A percentile compares a stretch with the other conserved stretches of the same genome.
Evolutionary conservation across 805 yeast genomes (phyloP).

Genomic region (Candida boleticola): DNA sequence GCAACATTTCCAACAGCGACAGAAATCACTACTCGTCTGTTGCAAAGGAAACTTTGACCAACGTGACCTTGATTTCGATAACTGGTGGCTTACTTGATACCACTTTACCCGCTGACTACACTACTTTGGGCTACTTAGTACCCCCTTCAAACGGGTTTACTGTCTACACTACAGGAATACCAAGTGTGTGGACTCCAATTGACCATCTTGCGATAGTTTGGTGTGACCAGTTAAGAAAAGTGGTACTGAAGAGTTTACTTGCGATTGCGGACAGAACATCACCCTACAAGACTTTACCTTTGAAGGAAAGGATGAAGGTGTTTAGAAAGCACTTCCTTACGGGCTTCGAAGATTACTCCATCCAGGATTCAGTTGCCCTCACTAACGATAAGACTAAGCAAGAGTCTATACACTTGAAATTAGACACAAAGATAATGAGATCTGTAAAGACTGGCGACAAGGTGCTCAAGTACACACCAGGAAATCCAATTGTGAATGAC

Average conservation of each 20-base stretch:
- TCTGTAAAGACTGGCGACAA: conserved; percentile 6
- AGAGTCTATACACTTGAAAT: conserved; percentile 14
- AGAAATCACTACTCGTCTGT: conserved; percentile 17
- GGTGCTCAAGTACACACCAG: neutral
- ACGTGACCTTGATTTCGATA: conserved; percentile 75
- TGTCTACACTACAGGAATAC: conserved; percentile 81
- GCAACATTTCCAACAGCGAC: conserved; percentile 19
- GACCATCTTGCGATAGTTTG: conserved; percentile 95
- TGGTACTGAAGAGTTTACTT: conserved; percentile 56
- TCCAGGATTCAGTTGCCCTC: conserved; percentile 20
- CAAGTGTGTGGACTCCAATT: conserved; percentile 88
- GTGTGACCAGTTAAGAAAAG: conserved; percentile 84
- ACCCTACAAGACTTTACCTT: conserved; percentile 49
- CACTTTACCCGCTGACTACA: conserved; percentile 86
- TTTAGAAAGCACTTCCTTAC: conserved; percentile 48
- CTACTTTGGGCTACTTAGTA: conserved; percentile 66
- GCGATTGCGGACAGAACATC: conserved; percentile 53
- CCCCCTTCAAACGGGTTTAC: conserved; percentile 80
- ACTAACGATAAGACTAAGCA: conserved; percentile 19
- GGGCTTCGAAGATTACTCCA: conserved; percentile 52
- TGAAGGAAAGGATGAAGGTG: conserved; percentile 56
- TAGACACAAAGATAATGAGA: conserved; percentile 18
- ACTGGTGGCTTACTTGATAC: conserved; percentile 85
- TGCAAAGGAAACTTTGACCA: conserved; percentile 46
- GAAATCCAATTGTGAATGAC: neutral